A percentile compares a stretch with the other conserved stretches of the same genome.
phyloP scores from a whole-genome alignment of 2,329 filamentous ascomycete genomes.

The Cladosporium sp. region DNA sequence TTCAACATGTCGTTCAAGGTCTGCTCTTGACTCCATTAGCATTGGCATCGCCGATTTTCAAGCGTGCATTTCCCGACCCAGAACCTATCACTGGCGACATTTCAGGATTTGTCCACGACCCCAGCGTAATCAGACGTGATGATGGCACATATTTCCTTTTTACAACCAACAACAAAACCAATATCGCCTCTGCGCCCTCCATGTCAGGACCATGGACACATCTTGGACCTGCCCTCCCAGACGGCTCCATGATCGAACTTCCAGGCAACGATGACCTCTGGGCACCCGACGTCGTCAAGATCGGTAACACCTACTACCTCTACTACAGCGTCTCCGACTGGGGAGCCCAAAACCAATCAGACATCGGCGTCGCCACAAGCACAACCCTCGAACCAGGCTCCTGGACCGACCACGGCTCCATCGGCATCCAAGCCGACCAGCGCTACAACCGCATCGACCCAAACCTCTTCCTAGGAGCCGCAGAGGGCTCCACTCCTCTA shows the following conservation, averaged over 20 bases:
- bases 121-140: constrained; percentile 37
- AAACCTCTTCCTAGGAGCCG: constrained; percentile 36
- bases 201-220: constrained; percentile 49
- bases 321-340: constrained; percentile 62
- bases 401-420: constrained; percentile 60
- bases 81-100: constrained; percentile 4
- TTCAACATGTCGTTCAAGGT: not conserved
- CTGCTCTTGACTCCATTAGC: not conserved
- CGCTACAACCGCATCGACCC: constrained; percentile 50
- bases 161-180: constrained; percentile 48
- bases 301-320: constrained; percentile 56
- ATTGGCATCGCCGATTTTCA: constrained; percentile 5
- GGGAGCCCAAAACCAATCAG: constrained; percentile 53
- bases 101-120: constrained; percentile 40
- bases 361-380: constrained; percentile 57
- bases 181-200: constrained; percentile 43
- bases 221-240: constrained; percentile 43
- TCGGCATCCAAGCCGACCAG: constrained; percentile 45
- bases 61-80: not conserved
- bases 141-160: constrained; percentile 46
- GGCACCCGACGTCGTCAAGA: constrained; percentile 59
- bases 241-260: constrained; percentile 45
- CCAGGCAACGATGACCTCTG: constrained; percentile 48
- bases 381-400: constrained; percentile 47
- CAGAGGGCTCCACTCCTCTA: constrained; percentile 41